Conservation (phyloP, 768 basidiomycete species). For the Amylocystis lapponica region DNA sequence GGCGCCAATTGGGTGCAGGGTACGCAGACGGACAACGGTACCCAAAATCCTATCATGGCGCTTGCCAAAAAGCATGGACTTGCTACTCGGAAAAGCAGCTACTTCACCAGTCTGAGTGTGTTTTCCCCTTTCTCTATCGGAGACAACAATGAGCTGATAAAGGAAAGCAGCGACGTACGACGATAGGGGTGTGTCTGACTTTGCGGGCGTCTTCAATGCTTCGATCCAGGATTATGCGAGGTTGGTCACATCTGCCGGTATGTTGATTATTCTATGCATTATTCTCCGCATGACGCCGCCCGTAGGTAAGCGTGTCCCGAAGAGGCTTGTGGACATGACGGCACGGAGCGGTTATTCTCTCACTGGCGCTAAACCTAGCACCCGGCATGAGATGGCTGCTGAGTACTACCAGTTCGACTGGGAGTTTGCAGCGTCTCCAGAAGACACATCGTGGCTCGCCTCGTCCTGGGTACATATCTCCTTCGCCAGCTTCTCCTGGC, state of each 20-base stretch:
- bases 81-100: slow-evolving; percentile 38
- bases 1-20: slow-evolving; percentile 61
- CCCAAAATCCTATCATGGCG: slow-evolving; percentile 53
- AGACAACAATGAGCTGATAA: neutral
- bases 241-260: slow-evolving; percentile 43
- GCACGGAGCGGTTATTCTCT: slow-evolving; percentile 50
- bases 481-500: slow-evolving; percentile 16
- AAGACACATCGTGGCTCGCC: slow-evolving; percentile 59
- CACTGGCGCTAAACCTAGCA: slow-evolving; percentile 38
- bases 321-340: slow-evolving; percentile 47
- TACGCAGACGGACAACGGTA: slow-evolving; percentile 40
- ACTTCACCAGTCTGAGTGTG: slow-evolving; percentile 38
- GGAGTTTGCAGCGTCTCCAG: slow-evolving; percentile 57
- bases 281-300: neutral
- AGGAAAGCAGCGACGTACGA: slow-evolving; percentile 48
- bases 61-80: slow-evolving; percentile 53
- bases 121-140: slow-evolving; percentile 3
- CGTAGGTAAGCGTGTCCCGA: slow-evolving; percentile 39
- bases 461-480: slow-evolving; percentile 47
- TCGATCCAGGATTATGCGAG: slow-evolving; percentile 35
- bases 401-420: slow-evolving; percentile 51
- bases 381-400: slow-evolving; percentile 41
- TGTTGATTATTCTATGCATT: too few relatives aligned
- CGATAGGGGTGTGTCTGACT: slow-evolving; percentile 43
- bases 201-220: slow-evolving; percentile 36